Percentiles rank a stretch among this genome's conserved stretches.
Evolutionary conservation across 1,139 yeast species (phyloP).

Genomic region (Pichia sp.): DNA sequence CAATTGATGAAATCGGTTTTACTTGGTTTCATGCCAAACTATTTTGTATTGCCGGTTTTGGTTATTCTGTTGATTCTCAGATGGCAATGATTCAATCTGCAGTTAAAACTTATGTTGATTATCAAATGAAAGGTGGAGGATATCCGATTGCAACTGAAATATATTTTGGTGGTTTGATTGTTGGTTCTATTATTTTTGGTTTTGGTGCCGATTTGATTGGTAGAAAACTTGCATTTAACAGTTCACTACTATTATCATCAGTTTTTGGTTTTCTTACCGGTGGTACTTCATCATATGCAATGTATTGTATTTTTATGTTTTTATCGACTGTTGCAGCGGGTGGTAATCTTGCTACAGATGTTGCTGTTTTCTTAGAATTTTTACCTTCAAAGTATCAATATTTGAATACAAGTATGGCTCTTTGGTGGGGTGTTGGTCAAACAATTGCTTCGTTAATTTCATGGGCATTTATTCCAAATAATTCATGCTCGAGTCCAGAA

Average conservation of each 20-base stretch:
- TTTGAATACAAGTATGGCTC: conserved; percentile 50
- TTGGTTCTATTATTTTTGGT: conserved; percentile 55
- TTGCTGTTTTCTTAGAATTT: conserved; percentile 53
- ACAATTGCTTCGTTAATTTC: conserved; percentile 47
- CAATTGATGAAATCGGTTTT: conserved; percentile 47
- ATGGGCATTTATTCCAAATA: conserved; percentile 50
- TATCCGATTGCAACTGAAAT: conserved; percentile 33
- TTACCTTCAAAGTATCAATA: conserved; percentile 49
- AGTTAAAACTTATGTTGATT: conserved; percentile 36
- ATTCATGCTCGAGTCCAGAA: conserved; percentile 37
- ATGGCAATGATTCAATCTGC: conserved; percentile 42
- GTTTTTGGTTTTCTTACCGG: conserved; percentile 47
- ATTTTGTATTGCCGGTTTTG: conserved; percentile 50
- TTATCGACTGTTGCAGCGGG: conserved; percentile 46
- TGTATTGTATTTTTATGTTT: conserved; percentile 45
- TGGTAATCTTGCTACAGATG: conserved; percentile 57
- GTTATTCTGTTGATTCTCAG: conserved; percentile 59
- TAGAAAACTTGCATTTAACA: conserved; percentile 49
- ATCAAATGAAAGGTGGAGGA: conserved; percentile 32
- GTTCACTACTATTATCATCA: conserved; percentile 45
- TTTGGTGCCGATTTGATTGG: conserved; percentile 56
- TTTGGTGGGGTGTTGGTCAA: conserved; percentile 62
- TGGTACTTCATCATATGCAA: conserved; percentile 37
- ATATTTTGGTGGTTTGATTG: conserved; percentile 41
- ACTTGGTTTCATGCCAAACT: conserved; percentile 42